These are phyloP conservation scores for Vicia villosa DNA, from an alignment of 306 rosid species.

Conservation along the genomic window DNA sequence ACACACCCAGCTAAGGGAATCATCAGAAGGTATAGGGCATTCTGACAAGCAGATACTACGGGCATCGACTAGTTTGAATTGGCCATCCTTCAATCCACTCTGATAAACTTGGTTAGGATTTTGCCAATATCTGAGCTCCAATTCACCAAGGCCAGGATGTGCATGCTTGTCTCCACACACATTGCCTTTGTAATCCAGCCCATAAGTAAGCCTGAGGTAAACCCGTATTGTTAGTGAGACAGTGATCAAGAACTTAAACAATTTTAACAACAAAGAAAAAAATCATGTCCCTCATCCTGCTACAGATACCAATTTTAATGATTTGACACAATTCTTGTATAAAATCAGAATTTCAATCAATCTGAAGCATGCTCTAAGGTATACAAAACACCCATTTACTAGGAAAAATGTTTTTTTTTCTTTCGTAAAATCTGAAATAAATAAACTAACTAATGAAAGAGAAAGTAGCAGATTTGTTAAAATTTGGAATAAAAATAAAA, in stretches of 20 bases:
- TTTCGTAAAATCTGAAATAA: neutral
- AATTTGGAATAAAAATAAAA: neutral
- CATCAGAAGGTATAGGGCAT: slow-evolving; percentile 85
- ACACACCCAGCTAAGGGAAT: slow-evolving; percentile 85
- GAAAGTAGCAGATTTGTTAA: neutral
- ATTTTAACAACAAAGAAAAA: too few species aligned
- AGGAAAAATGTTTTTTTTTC: neutral
- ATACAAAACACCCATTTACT: neutral
- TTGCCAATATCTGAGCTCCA: slow-evolving; percentile 85
- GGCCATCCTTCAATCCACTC: slow-evolving; percentile 78
- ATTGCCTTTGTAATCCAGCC: slow-evolving; percentile 95
- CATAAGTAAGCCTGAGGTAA: slow-evolving; percentile 81
- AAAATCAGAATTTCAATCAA: slow-evolving; percentile 22
- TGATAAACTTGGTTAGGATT: slow-evolving; percentile 95
- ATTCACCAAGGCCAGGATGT: slow-evolving; percentile 57
- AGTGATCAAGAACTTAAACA: neutral
- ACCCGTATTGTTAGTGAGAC: slow-evolving; percentile 24
- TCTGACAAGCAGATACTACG: slow-evolving; percentile 80
- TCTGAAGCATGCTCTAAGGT: slow-evolving; percentile 30
- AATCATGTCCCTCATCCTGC: too few species aligned
- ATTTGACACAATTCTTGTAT: neutral
- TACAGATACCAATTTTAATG: too few species aligned
- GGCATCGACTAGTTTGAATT: slow-evolving; percentile 69
- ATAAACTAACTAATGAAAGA: slow-evolving; percentile 5
- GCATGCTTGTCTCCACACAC: slow-evolving; percentile 90